A percentile compares a stretch with the other conserved stretches of the same genome.
These are phyloP conservation scores for Dendrobium chrysotoxum DNA, from an alignment of 106 monocot genomes.

Conservation along the genomic window DNA sequence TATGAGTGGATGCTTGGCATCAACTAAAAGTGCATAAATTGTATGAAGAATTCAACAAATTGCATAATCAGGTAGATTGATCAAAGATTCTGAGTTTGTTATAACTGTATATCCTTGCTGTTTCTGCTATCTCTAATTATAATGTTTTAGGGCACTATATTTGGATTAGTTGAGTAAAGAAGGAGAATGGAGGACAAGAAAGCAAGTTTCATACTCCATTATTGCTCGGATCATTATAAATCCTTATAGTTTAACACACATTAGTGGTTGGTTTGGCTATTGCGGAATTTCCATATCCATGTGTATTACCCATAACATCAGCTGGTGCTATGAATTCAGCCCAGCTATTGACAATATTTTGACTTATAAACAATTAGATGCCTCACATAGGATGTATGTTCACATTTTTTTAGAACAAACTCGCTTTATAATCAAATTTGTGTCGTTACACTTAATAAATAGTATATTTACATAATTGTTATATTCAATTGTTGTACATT, in stretches of 20 bases:
- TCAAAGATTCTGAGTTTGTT: background rate
- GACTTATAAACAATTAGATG: background rate
- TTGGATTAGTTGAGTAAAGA: background rate
- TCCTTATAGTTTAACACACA: background rate
- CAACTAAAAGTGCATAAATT: background rate
- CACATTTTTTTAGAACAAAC: background rate
- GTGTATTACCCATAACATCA: background rate
- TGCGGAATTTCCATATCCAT: background rate
- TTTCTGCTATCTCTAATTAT: background rate
- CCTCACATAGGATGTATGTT: background rate
- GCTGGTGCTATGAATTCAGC: background rate
- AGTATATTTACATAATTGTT: background rate
- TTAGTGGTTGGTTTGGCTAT: background rate
- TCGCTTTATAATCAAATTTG: background rate
- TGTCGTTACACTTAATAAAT: background rate
- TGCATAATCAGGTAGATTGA: background rate
- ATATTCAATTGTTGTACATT: conserved; percentile 6
- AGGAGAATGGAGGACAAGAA: background rate
- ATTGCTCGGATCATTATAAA: background rate
- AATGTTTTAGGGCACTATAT: background rate
- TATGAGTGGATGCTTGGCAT: background rate
- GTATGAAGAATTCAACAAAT: background rate
- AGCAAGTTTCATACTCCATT: background rate
- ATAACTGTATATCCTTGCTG: background rate
- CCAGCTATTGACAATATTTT: background rate